A percentile compares a stretch with the other conserved stretches of the same genome.
phyloP scores from a whole-genome alignment of 164 flowering plant species.

The Malania oleifera region DNA sequence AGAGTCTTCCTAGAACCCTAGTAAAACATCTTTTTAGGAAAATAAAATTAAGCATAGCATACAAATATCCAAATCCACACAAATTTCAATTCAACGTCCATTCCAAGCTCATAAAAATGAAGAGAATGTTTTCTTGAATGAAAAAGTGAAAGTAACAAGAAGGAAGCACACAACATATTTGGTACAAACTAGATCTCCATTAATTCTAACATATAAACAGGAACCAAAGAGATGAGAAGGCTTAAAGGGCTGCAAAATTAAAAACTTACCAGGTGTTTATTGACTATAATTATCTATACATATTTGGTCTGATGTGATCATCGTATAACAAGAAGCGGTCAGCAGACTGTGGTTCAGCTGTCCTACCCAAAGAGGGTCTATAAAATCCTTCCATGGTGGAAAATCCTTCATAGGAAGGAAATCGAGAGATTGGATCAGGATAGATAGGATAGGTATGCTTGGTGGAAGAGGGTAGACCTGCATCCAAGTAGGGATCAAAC shows the following conservation, averaged over 20 bases:
- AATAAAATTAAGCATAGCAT: too few relatives aligned
- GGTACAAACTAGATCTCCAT: too few relatives aligned
- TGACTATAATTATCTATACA: background rate
- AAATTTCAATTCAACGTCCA: too few relatives aligned
- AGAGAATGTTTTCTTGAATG: too few relatives aligned
- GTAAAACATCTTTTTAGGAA: too few relatives aligned
- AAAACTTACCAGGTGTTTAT: background rate
- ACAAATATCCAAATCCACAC: too few relatives aligned
- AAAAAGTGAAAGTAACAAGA: too few relatives aligned
- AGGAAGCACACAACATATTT: too few relatives aligned
- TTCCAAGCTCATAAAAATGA: too few relatives aligned
- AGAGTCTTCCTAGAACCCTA: too few relatives aligned
- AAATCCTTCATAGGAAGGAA: constrained; percentile 9
- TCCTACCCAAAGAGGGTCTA: constrained; percentile 7
- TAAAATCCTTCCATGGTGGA: constrained; percentile 16
- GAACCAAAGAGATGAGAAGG: too few relatives aligned
- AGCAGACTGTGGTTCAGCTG: constrained; percentile 14
- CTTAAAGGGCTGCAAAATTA: background rate
- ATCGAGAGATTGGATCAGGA: constrained; percentile 13
- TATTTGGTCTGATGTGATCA: constrained; percentile 26
- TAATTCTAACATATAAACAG: too few relatives aligned
- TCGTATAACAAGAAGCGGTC: constrained; percentile 16
- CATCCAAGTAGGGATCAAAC: constrained; percentile 11
- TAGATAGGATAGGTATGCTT: constrained; percentile 5
- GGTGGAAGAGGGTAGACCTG: constrained; percentile 13